phyloP scores from a whole-genome alignment of 2,329 filamentous ascomycete species.

The Monosporascus sp. region DNA sequence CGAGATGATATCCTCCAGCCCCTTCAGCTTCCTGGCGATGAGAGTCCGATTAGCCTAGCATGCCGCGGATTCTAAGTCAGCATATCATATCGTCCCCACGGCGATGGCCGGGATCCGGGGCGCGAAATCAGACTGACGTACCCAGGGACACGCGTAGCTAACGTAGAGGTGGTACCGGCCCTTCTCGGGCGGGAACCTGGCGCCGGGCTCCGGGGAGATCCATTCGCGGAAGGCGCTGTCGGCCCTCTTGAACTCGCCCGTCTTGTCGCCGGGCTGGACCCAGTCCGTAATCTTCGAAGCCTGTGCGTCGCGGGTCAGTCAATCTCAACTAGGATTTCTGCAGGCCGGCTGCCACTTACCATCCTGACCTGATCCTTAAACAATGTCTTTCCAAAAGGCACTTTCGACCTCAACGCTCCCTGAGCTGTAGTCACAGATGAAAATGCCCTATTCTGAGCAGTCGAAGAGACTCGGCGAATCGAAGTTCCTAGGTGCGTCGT shows the following conservation, averaged over 20 bases:
- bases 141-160: constrained; percentile 91
- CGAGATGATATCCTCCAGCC: constrained; percentile 76
- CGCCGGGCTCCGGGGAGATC: constrained; percentile 66
- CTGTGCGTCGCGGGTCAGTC: constrained; percentile 6
- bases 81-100: background rate
- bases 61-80: background rate
- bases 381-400: background rate
- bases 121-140: constrained; percentile 20
- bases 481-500: too few relatives aligned
- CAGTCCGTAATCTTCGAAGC: constrained; percentile 67
- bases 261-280: constrained; percentile 71
- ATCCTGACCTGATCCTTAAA: background rate
- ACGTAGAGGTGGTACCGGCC: constrained; percentile 92
- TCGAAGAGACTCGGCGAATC: too few relatives aligned
- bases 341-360: background rate
- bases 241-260: constrained; percentile 90
- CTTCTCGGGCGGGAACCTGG: constrained; percentile 78
- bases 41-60: constrained; percentile 69
- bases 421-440: too few relatives aligned
- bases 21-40: constrained; percentile 86
- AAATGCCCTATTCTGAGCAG: too few relatives aligned
- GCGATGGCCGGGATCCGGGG: background rate
- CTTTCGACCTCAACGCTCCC: background rate
- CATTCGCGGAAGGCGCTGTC: constrained; percentile 75
- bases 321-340: background rate